Conservation (phyloP, 495 filamentous ascomycete genomes). For the Xylaria sp. region DNA sequence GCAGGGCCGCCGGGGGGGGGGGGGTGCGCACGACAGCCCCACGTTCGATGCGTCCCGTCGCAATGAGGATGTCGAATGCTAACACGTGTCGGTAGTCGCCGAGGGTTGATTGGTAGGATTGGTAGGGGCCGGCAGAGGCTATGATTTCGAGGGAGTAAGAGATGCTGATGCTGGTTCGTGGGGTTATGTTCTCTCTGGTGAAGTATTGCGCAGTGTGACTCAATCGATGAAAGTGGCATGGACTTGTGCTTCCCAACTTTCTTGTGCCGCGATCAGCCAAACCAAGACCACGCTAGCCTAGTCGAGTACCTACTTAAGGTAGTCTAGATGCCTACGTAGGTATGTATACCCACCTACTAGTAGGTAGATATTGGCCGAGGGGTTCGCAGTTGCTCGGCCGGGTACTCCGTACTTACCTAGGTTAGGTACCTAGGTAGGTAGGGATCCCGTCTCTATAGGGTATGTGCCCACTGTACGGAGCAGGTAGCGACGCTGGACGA, state of each 20-base stretch:
- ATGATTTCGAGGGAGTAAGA: neutral
- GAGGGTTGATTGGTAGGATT: neutral
- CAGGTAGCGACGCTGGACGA: too few relatives aligned
- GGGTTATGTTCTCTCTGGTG: neutral
- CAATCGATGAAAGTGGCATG: neutral
- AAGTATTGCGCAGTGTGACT: constrained; percentile 12
- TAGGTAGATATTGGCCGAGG: neutral
- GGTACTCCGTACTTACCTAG: too few relatives aligned
- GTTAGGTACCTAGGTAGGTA: too few relatives aligned
- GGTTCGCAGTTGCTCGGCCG: neutral
- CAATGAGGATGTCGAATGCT: neutral
- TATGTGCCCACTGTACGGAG: neutral
- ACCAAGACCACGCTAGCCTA: neutral
- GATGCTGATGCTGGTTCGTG: neutral
- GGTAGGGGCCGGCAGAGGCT: neutral
- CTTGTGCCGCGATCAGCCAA: constrained; percentile 5
- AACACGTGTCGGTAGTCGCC: constrained; percentile 3
- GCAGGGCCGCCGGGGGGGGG: too few relatives aligned
- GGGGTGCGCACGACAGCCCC: constrained; percentile 4
- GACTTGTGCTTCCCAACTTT: neutral
- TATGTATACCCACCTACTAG: too few relatives aligned
- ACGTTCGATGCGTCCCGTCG: constrained; percentile 5
- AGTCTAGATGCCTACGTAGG: too few relatives aligned
- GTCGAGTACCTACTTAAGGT: too few relatives aligned
- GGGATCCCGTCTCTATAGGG: too few relatives aligned